Percentiles rank a stretch among this genome's conserved stretches.
Evolutionary conservation across 202 grass and related monocot species (phyloP).

Genomic region (Saccharum hybrid): DNA sequence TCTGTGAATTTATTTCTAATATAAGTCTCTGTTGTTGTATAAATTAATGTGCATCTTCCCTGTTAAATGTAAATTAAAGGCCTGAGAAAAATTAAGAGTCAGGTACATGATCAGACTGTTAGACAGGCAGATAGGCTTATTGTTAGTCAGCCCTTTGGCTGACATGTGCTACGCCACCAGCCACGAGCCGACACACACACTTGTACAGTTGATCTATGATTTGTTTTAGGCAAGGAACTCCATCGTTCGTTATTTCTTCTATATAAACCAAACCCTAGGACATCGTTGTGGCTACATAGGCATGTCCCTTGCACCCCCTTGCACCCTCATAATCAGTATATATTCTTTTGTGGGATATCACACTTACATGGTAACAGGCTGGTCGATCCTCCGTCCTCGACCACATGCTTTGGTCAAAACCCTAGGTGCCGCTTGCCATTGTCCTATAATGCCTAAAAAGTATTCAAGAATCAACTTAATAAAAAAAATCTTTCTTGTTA

Average conservation of each 20-base stretch:
- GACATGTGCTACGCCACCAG: neutral
- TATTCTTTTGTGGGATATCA: neutral
- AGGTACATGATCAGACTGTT: neutral
- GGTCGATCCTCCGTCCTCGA: neutral
- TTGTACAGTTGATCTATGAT: neutral
- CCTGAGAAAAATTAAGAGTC: neutral
- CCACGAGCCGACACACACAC: neutral
- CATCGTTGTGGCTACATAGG: neutral
- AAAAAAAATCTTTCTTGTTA: neutral
- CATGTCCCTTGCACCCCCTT: too few relatives aligned
- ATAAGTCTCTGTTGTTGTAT: neutral
- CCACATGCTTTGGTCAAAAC: neutral
- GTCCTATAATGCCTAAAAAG: neutral
- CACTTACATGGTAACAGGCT: neutral
- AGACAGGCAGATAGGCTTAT: neutral
- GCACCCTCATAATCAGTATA: neutral
- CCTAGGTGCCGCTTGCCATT: neutral
- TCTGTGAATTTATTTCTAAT: neutral
- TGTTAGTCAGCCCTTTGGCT: neutral
- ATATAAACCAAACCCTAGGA: neutral
- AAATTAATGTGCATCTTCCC: neutral
- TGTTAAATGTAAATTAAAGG: constrained; percentile 10
- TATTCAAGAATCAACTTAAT: neutral
- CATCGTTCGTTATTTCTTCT: neutral
- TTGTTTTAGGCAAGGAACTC: neutral